These are phyloP conservation scores for Volvox carteri DNA, from an alignment of 163 green algal species.

Conservation along the genomic window DNA sequence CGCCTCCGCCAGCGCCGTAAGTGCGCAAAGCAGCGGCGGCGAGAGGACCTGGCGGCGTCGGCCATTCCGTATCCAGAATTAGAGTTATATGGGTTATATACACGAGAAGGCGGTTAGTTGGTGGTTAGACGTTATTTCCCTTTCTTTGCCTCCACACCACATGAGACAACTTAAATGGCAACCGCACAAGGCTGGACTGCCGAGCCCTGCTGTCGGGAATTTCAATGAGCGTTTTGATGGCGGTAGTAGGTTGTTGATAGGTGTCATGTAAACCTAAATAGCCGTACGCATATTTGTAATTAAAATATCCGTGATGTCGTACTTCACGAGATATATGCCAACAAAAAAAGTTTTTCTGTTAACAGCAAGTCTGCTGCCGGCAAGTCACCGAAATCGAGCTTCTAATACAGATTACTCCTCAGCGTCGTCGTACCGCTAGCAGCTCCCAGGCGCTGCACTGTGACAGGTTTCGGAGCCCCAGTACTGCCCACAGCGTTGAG, in stretches of 20 bases:
- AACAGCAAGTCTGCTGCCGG: too few species aligned
- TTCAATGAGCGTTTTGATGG: too few species aligned
- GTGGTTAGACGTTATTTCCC: not conserved
- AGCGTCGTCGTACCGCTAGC: not conserved
- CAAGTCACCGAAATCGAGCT: too few species aligned
- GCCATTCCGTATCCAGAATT: too few species aligned
- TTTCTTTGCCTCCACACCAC: too few species aligned
- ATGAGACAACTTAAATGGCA: too few species aligned
- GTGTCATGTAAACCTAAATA: not conserved
- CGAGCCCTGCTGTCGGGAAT: too few species aligned
- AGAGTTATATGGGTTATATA: too few species aligned
- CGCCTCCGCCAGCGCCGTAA: constrained; percentile 37
- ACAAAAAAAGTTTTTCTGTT: not conserved
- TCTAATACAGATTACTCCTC: not conserved
- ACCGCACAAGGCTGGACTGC: too few species aligned
- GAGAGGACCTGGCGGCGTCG: not conserved
- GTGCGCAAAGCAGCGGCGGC: constrained; percentile 24
- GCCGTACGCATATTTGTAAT: not conserved
- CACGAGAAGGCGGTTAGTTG: not conserved
- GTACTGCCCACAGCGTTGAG: constrained; percentile 20
- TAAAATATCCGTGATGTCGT: not conserved
- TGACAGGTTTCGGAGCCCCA: constrained; percentile 23
- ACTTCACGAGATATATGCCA: not conserved
- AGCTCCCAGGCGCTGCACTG: not conserved
- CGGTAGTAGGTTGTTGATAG: not conserved